phyloP scores from a whole-genome alignment of 2,329 filamentous ascomycete genomes.

The Phyllosticta capitalensis region DNA sequence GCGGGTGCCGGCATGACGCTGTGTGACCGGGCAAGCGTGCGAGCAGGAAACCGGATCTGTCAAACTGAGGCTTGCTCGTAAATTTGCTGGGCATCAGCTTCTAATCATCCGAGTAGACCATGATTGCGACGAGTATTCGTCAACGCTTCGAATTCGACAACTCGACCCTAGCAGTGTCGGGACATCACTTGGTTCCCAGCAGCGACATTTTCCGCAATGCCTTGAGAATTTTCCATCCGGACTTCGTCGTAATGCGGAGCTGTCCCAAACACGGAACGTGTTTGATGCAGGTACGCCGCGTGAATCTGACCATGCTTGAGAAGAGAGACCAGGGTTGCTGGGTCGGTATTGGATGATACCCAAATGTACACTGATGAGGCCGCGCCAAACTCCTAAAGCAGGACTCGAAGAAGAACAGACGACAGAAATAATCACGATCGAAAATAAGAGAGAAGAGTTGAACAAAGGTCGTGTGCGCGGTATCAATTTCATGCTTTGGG shows the following conservation, averaged over 20 bases:
- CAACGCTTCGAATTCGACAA: neutral
- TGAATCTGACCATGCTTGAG: neutral
- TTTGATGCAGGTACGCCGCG: neutral
- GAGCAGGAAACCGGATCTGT: neutral
- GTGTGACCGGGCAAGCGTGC: neutral
- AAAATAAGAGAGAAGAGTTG: neutral
- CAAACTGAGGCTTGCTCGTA: neutral
- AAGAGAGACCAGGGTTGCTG: neutral
- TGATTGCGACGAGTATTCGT: neutral
- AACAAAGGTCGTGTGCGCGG: neutral
- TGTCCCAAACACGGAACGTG: neutral
- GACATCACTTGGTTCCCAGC: neutral
- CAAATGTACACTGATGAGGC: neutral
- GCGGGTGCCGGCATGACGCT: neutral
- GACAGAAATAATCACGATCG: neutral
- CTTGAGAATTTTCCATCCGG: neutral
- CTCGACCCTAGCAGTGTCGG: neutral
- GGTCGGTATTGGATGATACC: neutral
- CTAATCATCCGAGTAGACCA: neutral
- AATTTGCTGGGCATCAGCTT: neutral
- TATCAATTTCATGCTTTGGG: neutral
- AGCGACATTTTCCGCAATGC: neutral
- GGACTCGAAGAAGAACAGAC: neutral
- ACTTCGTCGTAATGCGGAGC: neutral
- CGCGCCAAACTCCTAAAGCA: neutral